Conservation (phyloP, 2,329 filamentous ascomycete genomes). For the Colletotrichum sansevieriae region DNA sequence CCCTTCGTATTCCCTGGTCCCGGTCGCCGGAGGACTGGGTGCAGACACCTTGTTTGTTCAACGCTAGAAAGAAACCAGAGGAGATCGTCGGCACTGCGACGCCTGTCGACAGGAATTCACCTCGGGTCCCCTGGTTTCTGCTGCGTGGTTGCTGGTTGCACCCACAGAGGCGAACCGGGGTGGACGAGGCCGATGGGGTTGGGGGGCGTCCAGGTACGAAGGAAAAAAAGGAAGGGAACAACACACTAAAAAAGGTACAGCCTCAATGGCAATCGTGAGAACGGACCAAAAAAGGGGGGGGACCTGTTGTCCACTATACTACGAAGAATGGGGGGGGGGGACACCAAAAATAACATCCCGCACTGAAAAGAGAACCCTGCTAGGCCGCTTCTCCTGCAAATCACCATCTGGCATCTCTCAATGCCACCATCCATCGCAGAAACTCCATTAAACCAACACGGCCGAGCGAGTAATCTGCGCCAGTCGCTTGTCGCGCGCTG, state of each 20-base stretch:
- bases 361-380: slow-evolving; percentile 34
- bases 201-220: slow-evolving; percentile 39
- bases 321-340: background rate
- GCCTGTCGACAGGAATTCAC: slow-evolving; percentile 36
- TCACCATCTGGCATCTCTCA: slow-evolving; percentile 34
- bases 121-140: slow-evolving; percentile 34
- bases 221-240: slow-evolving; percentile 29
- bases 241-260: slow-evolving; percentile 39
- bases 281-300: slow-evolving; percentile 38
- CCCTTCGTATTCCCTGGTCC: slow-evolving; percentile 42
- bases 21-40: slow-evolving; percentile 29
- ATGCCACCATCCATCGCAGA: slow-evolving; percentile 24
- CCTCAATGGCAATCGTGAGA: slow-evolving; percentile 40
- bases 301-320: slow-evolving; percentile 31
- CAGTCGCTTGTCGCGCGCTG: slow-evolving; percentile 28
- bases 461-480: background rate
- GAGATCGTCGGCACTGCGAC: slow-evolving; percentile 41
- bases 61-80: slow-evolving; percentile 40
- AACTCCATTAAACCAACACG: slow-evolving; percentile 23
- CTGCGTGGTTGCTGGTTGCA: slow-evolving; percentile 39
- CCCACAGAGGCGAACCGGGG: slow-evolving; percentile 29
- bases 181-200: slow-evolving; percentile 11
- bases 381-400: slow-evolving; percentile 35
- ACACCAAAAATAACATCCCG: slow-evolving; percentile 41
- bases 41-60: slow-evolving; percentile 39